Evolutionary conservation across 2,329 filamentous ascomycete genomes (phyloP).

Genomic region (Grosmannia serpens): DNA sequence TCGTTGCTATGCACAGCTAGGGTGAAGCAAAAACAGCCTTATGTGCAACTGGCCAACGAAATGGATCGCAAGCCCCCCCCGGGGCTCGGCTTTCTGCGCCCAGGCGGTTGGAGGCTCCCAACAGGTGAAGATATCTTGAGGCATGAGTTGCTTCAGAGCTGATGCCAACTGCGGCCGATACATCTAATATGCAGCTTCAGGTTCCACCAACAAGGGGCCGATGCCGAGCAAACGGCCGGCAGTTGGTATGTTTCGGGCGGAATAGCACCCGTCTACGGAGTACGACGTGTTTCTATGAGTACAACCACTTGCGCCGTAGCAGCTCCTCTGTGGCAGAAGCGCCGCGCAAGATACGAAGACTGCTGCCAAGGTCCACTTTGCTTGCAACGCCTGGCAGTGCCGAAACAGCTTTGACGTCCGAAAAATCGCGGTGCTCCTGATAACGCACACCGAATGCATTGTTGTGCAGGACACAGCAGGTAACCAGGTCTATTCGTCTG

Average conservation of each 20-base stretch:
- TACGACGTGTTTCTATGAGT: too few species aligned
- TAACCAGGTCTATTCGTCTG: background rate
- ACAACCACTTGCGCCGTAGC: too few species aligned
- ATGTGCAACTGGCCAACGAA: background rate
- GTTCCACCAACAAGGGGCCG: background rate
- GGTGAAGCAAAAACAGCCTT: background rate
- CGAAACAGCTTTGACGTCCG: background rate
- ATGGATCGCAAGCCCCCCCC: background rate
- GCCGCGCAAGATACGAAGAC: too few species aligned
- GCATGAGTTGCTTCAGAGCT: too few species aligned
- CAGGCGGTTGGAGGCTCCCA: too few species aligned
- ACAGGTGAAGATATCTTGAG: too few species aligned
- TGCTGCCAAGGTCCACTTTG: constrained; percentile 1
- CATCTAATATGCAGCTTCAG: too few species aligned
- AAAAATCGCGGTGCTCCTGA: background rate
- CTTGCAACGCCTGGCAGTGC: background rate
- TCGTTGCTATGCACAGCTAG: too few species aligned
- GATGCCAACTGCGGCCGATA: too few species aligned
- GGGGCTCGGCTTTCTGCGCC: background rate
- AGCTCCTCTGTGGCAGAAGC: too few species aligned
- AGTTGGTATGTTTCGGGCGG: too few species aligned
- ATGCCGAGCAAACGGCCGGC: background rate
- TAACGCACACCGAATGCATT: background rate
- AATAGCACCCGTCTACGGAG: too few species aligned
- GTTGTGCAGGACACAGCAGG: background rate